Percentiles rank a stretch among this genome's conserved stretches.
These are phyloP conservation scores for Fusarium scirpi DNA, from an alignment of 2,329 filamentous ascomycete genomes.

Conservation along the genomic window DNA sequence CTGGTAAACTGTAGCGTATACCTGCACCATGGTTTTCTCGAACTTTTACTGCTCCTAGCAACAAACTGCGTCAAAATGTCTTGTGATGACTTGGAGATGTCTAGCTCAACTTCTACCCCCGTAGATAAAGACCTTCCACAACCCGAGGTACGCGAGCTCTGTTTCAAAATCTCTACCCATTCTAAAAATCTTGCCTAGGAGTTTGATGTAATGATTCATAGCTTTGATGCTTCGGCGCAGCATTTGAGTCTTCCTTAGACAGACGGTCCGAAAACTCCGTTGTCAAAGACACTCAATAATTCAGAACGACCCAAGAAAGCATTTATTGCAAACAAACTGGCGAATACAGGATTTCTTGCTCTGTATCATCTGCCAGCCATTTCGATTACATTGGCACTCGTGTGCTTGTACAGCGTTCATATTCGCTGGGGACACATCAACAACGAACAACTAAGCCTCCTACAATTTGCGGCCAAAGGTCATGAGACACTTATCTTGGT, in stretches of 20 bases:
- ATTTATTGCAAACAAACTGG: not conserved
- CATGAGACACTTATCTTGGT: not conserved
- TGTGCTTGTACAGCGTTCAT: not conserved
- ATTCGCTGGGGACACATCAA: not conserved
- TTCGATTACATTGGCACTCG: not conserved
- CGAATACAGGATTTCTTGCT: not conserved
- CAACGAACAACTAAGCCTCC: not conserved
- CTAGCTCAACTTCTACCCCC: too few relatives aligned
- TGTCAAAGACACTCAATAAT: not conserved
- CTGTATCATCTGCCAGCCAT: not conserved
- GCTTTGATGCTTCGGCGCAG: not conserved
- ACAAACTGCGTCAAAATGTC: not conserved
- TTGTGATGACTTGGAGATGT: not conserved
- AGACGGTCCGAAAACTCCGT: not conserved
- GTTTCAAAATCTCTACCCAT: not conserved
- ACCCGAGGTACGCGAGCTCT: not conserved
- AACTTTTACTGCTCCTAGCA: not conserved
- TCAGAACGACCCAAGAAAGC: not conserved
- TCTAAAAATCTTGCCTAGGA: not conserved
- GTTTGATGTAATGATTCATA: too few relatives aligned
- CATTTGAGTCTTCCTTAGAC: not conserved
- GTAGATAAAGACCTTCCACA: not conserved
- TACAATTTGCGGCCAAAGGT: slow-evolving; percentile 4
- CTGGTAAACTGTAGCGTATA: too few relatives aligned
- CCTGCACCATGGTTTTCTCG: too few relatives aligned